Base-by-base conservation (phyloP, 2,329 filamentous ascomycete species). In the Erysiphe neolycopersici region DNA sequence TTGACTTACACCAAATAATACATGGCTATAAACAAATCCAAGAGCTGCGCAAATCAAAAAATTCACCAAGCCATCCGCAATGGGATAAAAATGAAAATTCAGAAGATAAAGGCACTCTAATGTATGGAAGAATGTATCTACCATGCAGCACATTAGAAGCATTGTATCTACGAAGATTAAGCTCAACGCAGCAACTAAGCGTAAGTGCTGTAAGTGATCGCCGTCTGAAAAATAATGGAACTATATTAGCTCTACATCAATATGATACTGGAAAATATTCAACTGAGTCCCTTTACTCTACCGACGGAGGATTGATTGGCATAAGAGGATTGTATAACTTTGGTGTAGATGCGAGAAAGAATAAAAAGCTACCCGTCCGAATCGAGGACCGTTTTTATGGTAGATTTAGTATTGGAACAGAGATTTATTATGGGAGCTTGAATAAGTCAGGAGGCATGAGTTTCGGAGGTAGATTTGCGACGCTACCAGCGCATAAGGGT, bases 361-460 rank as follows among this genome's bases (percentile, higher is more conserved):
- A 49, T 44, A 44, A 45, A 22, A 52, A 45, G 44, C 51, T 50
- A 38, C 48, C 48, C 11, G 47, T 48, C 1, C 53, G 54, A 22
- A 53, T 50, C 1, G 63, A 60, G 46, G 74, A 79, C 55, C 71
- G 68, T 51, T 72, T 76, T 46, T 79, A 74, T 62, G 85, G 80
- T 9, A 75, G 87, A 17, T 83, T 95, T 57, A 92, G 82, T 54
- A 81, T 82, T 3, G 89, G 89, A 32, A 87, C 76, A 44, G 89
- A 98, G 60, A 67, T 92, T 32, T 98, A 95, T 63, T 98, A 98
- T 63, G 89, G 87, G 18, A 78, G 85, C 0, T 63, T 94, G 46
- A 95, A 94, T 58, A 94, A 94, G 56, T 83, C 84, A 18, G 82
- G 87, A 41, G 89, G 89, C 40, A 73, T 94, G 57, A 93, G 83